These are phyloP conservation scores for Xylaria hypoxylon DNA, from an alignment of 2,329 filamentous ascomycete species.

Conservation along the genomic window DNA sequence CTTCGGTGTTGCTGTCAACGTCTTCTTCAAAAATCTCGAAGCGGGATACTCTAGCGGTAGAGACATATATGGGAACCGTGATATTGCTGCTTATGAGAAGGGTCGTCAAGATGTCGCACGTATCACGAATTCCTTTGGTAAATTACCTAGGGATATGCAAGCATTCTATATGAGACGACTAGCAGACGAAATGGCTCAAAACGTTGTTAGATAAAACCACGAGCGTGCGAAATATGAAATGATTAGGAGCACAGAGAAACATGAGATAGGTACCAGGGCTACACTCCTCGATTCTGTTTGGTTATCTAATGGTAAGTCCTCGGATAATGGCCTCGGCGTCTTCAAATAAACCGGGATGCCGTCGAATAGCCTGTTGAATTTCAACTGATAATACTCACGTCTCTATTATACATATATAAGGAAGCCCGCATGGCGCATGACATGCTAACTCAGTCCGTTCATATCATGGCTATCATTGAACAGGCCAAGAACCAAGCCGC, in stretches of 20 bases:
- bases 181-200: slow-evolving; percentile 70
- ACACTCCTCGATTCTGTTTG: neutral
- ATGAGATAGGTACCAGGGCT: neutral
- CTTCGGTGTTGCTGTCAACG: slow-evolving; percentile 83
- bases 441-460: too few species aligned
- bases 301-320: too few species aligned
- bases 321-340: too few species aligned
- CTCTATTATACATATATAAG: too few species aligned
- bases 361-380: neutral
- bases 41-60: slow-evolving; percentile 76
- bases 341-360: neutral
- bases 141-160: slow-evolving; percentile 73
- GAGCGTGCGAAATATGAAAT: neutral
- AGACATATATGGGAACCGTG: slow-evolving; percentile 90
- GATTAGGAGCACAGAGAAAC: neutral
- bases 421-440: too few species aligned
- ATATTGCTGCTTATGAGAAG: slow-evolving; percentile 86
- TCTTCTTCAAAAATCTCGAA: slow-evolving; percentile 83
- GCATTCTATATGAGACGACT: slow-evolving; percentile 81
- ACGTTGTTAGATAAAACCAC: slow-evolving; percentile 30
- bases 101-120: slow-evolving; percentile 77
- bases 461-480: too few species aligned
- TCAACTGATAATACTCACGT: too few species aligned
- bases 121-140: slow-evolving; percentile 73
- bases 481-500: too few species aligned